A percentile compares a stretch with the other conserved stretches of the same genome.
Evolutionary conservation across 768 basidiomycete species (phyloP).

Genomic region (Austroboletus festivus): DNA sequence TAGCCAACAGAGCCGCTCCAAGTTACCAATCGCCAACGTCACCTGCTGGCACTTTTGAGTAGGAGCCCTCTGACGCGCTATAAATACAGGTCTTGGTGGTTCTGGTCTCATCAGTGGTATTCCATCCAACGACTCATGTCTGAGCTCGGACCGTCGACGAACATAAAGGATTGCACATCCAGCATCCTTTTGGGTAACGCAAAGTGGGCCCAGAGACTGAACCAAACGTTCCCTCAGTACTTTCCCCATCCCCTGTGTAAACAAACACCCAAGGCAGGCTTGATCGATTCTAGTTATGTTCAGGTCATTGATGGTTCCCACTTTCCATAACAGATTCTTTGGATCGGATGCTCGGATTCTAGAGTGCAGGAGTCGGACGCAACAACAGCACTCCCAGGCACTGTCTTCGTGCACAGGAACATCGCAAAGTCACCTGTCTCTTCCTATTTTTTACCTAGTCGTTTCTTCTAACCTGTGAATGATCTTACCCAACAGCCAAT

Average conservation of each 20-base stretch:
- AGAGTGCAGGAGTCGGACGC: slow-evolving; percentile 79
- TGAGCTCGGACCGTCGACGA: background rate
- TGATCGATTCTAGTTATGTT: no score
- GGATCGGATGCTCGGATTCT: slow-evolving; percentile 84
- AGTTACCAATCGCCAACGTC: no score
- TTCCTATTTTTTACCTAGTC: background rate
- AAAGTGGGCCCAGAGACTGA: slow-evolving; percentile 21
- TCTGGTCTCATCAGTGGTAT: no score
- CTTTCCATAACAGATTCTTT: slow-evolving; percentile 58
- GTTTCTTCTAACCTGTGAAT: background rate
- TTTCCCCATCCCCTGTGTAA: slow-evolving; percentile 9
- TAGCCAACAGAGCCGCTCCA: no score
- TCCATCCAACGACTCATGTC: background rate
- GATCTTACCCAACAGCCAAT: slow-evolving; percentile 47
- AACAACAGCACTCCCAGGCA: slow-evolving; percentile 67
- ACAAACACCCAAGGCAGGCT: slow-evolving; percentile 22
- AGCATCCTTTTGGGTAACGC: slow-evolving; percentile 11
- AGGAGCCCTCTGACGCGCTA: no score
- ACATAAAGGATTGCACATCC: background rate
- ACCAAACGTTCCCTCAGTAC: slow-evolving; percentile 21
- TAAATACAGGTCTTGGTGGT: no score
- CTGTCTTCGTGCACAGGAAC: slow-evolving; percentile 82
- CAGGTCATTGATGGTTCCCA: no score
- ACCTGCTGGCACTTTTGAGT: no score
- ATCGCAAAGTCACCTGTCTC: slow-evolving; percentile 70